These are phyloP conservation scores for Carpinus viminea DNA, from an alignment of 306 rosid genomes.

Conservation along the genomic window DNA sequence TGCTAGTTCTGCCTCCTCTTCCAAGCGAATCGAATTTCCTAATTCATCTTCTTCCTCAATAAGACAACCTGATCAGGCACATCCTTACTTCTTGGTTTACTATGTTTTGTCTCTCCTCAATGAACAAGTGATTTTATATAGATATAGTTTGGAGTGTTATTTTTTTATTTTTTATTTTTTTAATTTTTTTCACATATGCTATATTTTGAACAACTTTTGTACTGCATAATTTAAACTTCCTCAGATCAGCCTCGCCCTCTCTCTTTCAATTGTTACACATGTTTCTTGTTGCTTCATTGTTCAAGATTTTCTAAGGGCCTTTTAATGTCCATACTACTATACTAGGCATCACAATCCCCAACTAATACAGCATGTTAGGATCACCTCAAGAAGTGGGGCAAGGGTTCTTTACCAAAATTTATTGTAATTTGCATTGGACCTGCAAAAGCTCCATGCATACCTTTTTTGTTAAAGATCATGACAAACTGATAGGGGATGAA, in stretches of 20 bases:
- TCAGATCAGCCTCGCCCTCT: neutral
- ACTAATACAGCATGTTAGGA: neutral
- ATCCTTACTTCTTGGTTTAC: constrained; percentile 12
- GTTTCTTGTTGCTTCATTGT: neutral
- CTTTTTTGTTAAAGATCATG: neutral
- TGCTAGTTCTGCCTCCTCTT: constrained; percentile 59
- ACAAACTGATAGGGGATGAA: constrained; percentile 6
- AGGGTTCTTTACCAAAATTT: too few relatives aligned
- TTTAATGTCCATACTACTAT: neutral
- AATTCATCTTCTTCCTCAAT: constrained; percentile 42
- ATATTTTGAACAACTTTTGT: neutral
- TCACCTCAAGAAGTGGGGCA: neutral
- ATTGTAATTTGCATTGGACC: neutral
- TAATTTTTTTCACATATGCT: too few relatives aligned
- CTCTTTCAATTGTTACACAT: neutral
- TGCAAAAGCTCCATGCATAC: neutral
- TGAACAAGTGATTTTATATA: neutral
- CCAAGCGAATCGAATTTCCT: constrained; percentile 52
- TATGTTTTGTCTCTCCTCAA: constrained; percentile 2
- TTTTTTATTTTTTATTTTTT: neutral
- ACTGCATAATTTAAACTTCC: neutral
- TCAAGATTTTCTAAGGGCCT: neutral
- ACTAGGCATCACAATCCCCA: neutral
- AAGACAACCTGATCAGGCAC: constrained; percentile 42
- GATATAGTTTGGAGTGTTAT: neutral